Evolutionary conservation across 306 rosid genomes (phyloP), one percentile per base, ranked within the genome.

Genomic region (Quillaja saponaria): DNA sequence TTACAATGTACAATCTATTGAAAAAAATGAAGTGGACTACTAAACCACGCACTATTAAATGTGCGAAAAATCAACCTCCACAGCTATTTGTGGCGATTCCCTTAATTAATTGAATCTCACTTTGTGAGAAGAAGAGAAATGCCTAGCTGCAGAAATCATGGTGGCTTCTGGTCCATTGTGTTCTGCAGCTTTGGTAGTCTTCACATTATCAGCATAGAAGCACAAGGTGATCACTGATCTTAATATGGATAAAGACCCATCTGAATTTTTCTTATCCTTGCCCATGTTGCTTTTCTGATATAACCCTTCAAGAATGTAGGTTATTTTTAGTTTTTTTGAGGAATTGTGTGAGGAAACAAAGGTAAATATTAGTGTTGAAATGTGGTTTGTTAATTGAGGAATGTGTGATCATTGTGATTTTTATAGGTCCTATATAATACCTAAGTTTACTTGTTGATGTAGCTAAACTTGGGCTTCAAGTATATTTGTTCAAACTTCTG

Each of bases 81-180:
- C n/a, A n/a, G n/a, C n/a, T n/a, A n/a, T n/a, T n/a, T n/a, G n/a
- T n/a, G n/a, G n/a, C n/a, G n/a, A n/a, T n/a, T n/a, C n/a, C n/a
- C n/a, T n/a, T 25, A 40, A 35, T 13, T 49, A 69, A 38, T 54
- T 10, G 55, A 61, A 53, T 20, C 59, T 61, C 13, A 77, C 76
- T 63, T 70, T 78, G 55, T 71, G 78, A 60, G 77, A 59, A n/a
- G 76, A 39, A 61, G 82, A 81, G 67, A 84, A 84, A 71, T 84
- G 81, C 73, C 63, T 84, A 10, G 65, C 70, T 0, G 77, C 84
- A 14, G 82, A 66, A n/a, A 78, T 58, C 69, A 78, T 72, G 80
- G 78, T 13, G 35, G 84, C 71, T 49, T 66, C 74, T 6, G 80
- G 41, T 2, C 75, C 77, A 37, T 50, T 37, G 44, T 67, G 54